A percentile compares a stretch with the other conserved stretches of the same genome.
Evolutionary conservation across 768 basidiomycete species (phyloP).

Genomic region (Tricholoma saponaceum): DNA sequence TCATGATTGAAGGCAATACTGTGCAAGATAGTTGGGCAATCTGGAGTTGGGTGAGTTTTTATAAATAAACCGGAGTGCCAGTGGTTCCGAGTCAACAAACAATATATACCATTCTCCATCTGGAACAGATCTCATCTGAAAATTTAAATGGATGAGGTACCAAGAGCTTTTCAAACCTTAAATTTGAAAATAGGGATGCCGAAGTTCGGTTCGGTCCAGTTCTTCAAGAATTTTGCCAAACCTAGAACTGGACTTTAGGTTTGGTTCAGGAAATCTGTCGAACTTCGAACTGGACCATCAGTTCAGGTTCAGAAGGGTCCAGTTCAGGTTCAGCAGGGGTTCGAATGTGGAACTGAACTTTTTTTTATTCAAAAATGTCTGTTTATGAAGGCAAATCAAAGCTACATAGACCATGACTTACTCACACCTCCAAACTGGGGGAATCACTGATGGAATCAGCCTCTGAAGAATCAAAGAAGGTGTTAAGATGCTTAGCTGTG

Average conservation of each 20-base stretch:
- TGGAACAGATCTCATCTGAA: no score
- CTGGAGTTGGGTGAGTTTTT: no score
- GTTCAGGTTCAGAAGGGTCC: constrained; percentile 2
- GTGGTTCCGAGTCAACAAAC: no score
- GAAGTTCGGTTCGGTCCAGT: constrained; percentile 2
- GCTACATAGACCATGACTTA: constrained; percentile 1
- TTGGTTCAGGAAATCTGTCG: background rate
- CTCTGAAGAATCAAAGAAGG: constrained; percentile 9
- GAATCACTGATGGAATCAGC: constrained; percentile 1
- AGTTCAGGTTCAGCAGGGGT: background rate
- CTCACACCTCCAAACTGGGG: background rate
- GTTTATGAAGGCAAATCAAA: background rate
- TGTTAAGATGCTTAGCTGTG: background rate
- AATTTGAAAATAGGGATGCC: background rate
- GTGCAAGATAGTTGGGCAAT: no score
- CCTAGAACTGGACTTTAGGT: constrained; percentile 1
- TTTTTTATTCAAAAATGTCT: background rate
- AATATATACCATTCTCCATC: no score
- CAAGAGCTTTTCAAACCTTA: no score
- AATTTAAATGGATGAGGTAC: no score
- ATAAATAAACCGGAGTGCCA: no score
- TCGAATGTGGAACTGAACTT: background rate
- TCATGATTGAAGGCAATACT: no score
- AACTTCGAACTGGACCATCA: constrained; percentile 1
- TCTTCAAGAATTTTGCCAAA: background rate